phyloP scores from a whole-genome alignment of 2,329 filamentous ascomycete species.

The Pestalotiopsis sp. region DNA sequence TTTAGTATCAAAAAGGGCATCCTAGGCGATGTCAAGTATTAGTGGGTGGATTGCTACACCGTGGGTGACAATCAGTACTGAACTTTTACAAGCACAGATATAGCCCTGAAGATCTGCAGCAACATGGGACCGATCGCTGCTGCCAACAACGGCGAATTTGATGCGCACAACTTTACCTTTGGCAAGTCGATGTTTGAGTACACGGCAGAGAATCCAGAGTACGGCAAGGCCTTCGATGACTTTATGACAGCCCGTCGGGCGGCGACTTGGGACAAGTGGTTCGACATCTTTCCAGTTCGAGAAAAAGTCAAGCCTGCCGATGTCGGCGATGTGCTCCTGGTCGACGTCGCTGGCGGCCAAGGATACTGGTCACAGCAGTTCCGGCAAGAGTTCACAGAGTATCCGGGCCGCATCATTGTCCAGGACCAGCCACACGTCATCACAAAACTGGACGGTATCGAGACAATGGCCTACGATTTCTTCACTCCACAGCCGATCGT shows the following conservation, averaged over 20 bases:
- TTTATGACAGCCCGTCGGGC: conserved; percentile 3
- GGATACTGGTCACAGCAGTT: conserved; percentile 6
- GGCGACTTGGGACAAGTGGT: conserved; percentile 2
- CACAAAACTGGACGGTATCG: not conserved
- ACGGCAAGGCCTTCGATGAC: conserved; percentile 3
- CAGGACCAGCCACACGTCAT: conserved; percentile 9
- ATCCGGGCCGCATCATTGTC: not conserved
- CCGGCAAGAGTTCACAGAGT: not conserved
- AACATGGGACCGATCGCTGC: conserved; percentile 5
- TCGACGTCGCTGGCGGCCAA: conserved; percentile 4
- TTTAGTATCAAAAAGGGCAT: conserved; percentile 1
- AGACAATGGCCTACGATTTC: conserved; percentile 7
- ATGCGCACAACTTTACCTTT: not conserved
- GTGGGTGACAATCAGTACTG: not conserved
- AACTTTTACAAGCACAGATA: not conserved
- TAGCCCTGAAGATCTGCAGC: not conserved
- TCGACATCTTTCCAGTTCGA: not conserved
- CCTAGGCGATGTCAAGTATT: conserved; percentile 8
- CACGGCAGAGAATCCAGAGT: not conserved
- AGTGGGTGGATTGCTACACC: not conserved
- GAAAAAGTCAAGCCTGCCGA: not conserved
- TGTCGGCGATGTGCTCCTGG: not conserved
- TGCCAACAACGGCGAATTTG: not conserved
- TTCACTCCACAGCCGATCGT: conserved; percentile 8
- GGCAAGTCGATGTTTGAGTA: conserved; percentile 4